A percentile compares a stretch with the other conserved stretches of the same genome.
These are phyloP conservation scores for Boeremia lycopersici DNA, from an alignment of 2,329 filamentous ascomycete genomes.

Conservation along the genomic window DNA sequence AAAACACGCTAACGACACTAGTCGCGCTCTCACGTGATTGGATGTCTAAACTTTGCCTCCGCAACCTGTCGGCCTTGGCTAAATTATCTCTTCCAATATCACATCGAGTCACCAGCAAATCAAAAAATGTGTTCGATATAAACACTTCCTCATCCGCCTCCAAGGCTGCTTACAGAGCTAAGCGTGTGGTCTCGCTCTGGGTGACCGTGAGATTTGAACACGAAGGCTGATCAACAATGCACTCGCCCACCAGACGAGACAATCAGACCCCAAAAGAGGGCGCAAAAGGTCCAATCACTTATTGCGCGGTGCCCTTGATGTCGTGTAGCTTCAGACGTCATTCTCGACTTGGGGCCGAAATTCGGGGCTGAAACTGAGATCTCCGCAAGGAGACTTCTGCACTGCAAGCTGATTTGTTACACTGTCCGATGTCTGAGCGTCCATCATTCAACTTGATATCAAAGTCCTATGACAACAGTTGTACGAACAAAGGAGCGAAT, in stretches of 20 bases:
- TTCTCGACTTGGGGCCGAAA: background rate
- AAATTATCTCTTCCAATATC: too few relatives aligned
- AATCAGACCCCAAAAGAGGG: too few relatives aligned
- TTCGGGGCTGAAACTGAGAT: background rate
- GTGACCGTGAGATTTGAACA: too few relatives aligned
- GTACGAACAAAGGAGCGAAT: background rate
- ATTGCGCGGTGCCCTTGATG: background rate
- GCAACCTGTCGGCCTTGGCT: too few relatives aligned
- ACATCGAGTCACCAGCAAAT: too few relatives aligned
- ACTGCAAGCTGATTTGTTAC: background rate
- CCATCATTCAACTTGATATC: background rate
- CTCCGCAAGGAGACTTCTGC: background rate
- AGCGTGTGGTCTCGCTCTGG: too few relatives aligned
- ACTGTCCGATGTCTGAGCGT: background rate
- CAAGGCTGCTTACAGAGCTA: too few relatives aligned
- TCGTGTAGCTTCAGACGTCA: background rate
- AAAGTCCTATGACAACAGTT: background rate
- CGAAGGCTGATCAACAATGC: too few relatives aligned
- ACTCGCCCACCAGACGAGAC: too few relatives aligned
- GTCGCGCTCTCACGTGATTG: conserved; percentile 3
- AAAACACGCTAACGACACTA: conserved; percentile 2
- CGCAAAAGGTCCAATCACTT: too few relatives aligned
- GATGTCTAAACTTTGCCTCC: background rate
- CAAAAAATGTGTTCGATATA: too few relatives aligned
- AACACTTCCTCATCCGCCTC: too few relatives aligned